Evolutionary conservation across 2,329 filamentous ascomycete genomes (phyloP).

Genomic region (Fusarium duplospermum): DNA sequence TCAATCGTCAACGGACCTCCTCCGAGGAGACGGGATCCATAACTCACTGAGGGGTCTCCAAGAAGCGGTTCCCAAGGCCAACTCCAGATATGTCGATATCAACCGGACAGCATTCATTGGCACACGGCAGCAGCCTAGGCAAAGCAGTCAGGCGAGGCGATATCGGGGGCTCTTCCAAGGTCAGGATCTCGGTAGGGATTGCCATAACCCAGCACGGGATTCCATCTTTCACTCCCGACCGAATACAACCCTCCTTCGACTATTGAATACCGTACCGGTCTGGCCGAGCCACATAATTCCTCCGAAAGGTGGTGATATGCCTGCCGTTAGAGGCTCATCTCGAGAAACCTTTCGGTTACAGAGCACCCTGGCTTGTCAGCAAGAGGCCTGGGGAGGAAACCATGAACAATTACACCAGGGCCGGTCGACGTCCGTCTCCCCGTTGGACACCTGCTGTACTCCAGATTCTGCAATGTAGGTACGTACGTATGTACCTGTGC

Average conservation of each 20-base stretch:
- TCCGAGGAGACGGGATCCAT: conserved; percentile 12
- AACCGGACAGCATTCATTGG: conserved; percentile 15
- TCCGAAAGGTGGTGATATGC: background rate
- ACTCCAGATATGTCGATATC: conserved; percentile 9
- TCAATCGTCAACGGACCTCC: conserved; percentile 4
- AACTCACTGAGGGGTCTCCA: conserved; percentile 1
- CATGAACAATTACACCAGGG: background rate
- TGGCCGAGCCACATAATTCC: conserved; percentile 1
- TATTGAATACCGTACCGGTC: conserved; percentile 4
- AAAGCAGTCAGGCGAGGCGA: conserved; percentile 13
- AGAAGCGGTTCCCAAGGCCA: background rate
- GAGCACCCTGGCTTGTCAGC: conserved; percentile 5
- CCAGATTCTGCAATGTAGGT: conserved; percentile 12
- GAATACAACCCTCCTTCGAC: background rate
- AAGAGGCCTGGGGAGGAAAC: background rate
- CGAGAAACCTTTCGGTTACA: background rate
- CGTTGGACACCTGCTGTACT: background rate
- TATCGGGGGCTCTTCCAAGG: conserved; percentile 4
- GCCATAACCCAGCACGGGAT: conserved; percentile 3
- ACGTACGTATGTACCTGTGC: conserved; percentile 1
- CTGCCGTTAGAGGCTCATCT: background rate
- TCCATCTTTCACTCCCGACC: conserved; percentile 2
- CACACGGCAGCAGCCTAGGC: conserved; percentile 8
- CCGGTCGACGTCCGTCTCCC: conserved; percentile 12
- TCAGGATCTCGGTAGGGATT: conserved; percentile 5